phyloP scores from a whole-genome alignment of 768 basidiomycete species.

The Auriscalpium vulgare region DNA sequence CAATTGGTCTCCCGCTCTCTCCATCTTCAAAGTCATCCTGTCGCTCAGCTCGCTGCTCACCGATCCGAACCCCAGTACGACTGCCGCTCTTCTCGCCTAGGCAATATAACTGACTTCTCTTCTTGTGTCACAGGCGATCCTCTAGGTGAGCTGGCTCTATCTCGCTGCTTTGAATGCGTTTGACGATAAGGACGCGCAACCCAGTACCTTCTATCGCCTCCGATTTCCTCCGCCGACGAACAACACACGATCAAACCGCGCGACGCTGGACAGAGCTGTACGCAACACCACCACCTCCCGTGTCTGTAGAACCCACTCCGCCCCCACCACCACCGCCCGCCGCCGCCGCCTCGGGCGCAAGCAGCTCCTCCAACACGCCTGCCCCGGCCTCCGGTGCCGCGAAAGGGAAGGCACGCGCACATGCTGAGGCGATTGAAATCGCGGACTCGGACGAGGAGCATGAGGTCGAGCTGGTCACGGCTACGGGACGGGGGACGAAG shows the following conservation, averaged over 20 bases:
- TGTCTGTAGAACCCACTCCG: neutral
- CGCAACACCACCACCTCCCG: slow-evolving; percentile 16
- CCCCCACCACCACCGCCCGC: neutral
- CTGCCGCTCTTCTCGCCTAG: neutral
- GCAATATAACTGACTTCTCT: neutral
- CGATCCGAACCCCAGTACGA: slow-evolving; percentile 88
- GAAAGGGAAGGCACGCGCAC: slow-evolving; percentile 14
- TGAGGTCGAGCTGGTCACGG: slow-evolving; percentile 1
- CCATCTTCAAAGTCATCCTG: slow-evolving; percentile 90
- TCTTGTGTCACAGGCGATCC: slow-evolving; percentile 9
- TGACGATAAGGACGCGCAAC: neutral
- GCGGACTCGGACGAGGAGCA: slow-evolving; percentile 9
- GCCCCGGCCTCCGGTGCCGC: neutral
- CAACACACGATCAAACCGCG: slow-evolving; percentile 33
- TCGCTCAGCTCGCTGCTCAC: slow-evolving; percentile 89
- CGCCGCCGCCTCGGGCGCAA: neutral
- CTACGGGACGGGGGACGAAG: slow-evolving; percentile 9
- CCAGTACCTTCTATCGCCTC: slow-evolving; percentile 25
- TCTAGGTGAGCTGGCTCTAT: slow-evolving; percentile 6
- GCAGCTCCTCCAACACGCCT: neutral
- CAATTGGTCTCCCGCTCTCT: slow-evolving; percentile 92
- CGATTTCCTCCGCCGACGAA: slow-evolving; percentile 23
- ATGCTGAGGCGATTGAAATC: slow-evolving; percentile 3
- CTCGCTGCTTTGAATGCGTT: neutral
- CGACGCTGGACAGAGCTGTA: slow-evolving; percentile 30